Evolutionary conservation across 2,329 filamentous ascomycete genomes (phyloP).

Genomic region (Paecilomyces sp.): DNA sequence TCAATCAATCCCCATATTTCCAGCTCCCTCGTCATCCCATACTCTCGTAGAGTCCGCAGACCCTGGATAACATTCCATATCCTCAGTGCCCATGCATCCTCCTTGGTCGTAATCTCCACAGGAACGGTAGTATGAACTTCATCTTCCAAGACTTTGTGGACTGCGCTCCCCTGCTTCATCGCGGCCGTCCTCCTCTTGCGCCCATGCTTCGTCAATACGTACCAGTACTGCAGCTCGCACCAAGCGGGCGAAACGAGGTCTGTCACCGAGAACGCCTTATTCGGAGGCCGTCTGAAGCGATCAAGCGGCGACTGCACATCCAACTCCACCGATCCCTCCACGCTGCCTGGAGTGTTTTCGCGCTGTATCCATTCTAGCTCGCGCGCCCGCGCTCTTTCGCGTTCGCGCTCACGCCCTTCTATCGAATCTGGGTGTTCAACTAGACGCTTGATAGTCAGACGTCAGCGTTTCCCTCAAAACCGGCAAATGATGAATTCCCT

Average conservation of each 20-base stretch:
- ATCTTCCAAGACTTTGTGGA: constrained; percentile 79
- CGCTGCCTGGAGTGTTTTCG: not conserved
- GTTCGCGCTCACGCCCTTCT: constrained; percentile 27
- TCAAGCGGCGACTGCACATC: constrained; percentile 59
- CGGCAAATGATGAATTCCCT: not conserved
- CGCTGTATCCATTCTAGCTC: constrained; percentile 16
- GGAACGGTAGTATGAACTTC: constrained; percentile 72
- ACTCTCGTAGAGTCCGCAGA: constrained; percentile 63
- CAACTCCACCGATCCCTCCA: not conserved
- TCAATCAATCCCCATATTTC: constrained; percentile 81
- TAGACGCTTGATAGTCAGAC: constrained; percentile 52
- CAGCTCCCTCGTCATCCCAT: constrained; percentile 66
- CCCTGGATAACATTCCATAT: constrained; percentile 92
- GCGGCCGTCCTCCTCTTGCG: constrained; percentile 67
- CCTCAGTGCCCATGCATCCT: constrained; percentile 73
- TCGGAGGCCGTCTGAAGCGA: constrained; percentile 69
- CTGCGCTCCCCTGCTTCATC: constrained; percentile 73
- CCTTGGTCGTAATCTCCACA: constrained; percentile 64
- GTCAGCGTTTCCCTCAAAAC: constrained; percentile 44
- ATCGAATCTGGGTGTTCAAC: constrained; percentile 43
- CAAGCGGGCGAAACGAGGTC: constrained; percentile 85
- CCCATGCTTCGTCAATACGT: constrained; percentile 71
- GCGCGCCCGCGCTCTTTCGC: constrained; percentile 18
- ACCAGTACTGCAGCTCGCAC: constrained; percentile 94
- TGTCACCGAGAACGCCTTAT: constrained; percentile 75